Conservation (phyloP, 495 filamentous ascomycete genomes). For the Talaromyces proteolyticus region DNA sequence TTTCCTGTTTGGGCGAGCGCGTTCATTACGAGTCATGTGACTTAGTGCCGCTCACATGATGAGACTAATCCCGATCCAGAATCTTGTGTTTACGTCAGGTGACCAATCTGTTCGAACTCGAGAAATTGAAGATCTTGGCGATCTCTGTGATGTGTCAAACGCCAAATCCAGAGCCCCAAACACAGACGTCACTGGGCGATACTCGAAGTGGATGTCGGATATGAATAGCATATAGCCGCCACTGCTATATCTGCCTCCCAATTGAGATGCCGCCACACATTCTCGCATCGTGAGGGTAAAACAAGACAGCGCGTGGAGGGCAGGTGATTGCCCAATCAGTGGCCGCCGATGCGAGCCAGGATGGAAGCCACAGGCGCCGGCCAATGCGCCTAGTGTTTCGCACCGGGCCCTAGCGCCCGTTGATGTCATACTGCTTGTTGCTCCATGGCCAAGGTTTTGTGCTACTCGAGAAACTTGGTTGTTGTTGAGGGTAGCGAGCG, state of each 20-base stretch:
- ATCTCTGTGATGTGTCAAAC: no score
- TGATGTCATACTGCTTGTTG: constrained; percentile 1
- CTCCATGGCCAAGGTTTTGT: not conserved
- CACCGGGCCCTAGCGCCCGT: not conserved
- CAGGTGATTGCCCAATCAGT: not conserved
- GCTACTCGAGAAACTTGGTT: no score
- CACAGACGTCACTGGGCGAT: no score
- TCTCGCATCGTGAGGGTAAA: not conserved
- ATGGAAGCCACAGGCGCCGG: not conserved
- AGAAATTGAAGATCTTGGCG: no score
- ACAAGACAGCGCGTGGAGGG: not conserved
- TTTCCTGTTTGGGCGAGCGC: constrained; percentile 25
- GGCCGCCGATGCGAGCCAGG: not conserved
- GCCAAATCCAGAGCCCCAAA: no score
- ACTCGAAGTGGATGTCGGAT: no score
- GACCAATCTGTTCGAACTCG: no score
- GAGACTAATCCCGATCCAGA: not conserved
- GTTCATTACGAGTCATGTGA: constrained; percentile 3
- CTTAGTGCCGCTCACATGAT: not conserved
- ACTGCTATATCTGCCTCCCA: not conserved
- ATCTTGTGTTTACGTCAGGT: no score
- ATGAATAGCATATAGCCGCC: no score
- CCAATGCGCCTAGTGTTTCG: not conserved
- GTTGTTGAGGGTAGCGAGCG: no score
- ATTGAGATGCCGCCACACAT: not conserved